Evolutionary conservation across 352 stramenopile species (phyloP).

Genomic region (Phytopythium vexans): DNA sequence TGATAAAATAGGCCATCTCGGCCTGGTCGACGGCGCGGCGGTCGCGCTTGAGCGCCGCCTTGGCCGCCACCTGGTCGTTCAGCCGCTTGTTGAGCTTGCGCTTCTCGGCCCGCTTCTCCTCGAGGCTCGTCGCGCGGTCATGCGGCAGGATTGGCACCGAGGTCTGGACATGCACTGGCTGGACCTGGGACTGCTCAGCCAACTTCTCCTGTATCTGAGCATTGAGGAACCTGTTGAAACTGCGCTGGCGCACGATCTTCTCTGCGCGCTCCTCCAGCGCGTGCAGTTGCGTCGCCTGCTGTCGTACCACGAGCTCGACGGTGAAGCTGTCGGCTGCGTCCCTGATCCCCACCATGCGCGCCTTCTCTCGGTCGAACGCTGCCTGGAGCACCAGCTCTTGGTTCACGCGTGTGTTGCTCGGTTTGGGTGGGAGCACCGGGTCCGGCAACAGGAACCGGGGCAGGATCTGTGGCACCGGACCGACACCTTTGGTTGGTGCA

Average conservation of each 20-base stretch:
- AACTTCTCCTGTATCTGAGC: conserved; percentile 46
- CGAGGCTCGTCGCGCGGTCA: conserved; percentile 25
- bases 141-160: conserved; percentile 40
- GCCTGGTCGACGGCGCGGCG: conserved; percentile 39
- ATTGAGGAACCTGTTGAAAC: conserved; percentile 50
- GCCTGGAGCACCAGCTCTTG: conserved; percentile 25
- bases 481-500: conserved; percentile 6
- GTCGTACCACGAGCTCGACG: conserved; percentile 11
- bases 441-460: conserved; percentile 49
- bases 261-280: conserved; percentile 41
- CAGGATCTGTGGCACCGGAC: conserved; percentile 23
- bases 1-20: conserved; percentile 55
- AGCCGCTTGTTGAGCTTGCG: conserved; percentile 37
- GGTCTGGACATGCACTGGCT: conserved; percentile 1
- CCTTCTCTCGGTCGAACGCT: conserved; percentile 27
- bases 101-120: conserved; percentile 30
- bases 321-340: conserved; percentile 12
- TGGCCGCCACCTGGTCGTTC: conserved; percentile 44
- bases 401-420: conserved; percentile 12
- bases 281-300: conserved; percentile 32
- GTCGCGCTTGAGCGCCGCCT: conserved; percentile 34
- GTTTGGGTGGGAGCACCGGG: conserved; percentile 10
- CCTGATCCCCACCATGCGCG: conserved; percentile 15
- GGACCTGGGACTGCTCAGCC: conserved; percentile 8
- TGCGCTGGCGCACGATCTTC: conserved; percentile 27